phyloP scores from a whole-genome alignment of 2,329 filamentous ascomycete genomes.

The Dothiorella sarmentorum region DNA sequence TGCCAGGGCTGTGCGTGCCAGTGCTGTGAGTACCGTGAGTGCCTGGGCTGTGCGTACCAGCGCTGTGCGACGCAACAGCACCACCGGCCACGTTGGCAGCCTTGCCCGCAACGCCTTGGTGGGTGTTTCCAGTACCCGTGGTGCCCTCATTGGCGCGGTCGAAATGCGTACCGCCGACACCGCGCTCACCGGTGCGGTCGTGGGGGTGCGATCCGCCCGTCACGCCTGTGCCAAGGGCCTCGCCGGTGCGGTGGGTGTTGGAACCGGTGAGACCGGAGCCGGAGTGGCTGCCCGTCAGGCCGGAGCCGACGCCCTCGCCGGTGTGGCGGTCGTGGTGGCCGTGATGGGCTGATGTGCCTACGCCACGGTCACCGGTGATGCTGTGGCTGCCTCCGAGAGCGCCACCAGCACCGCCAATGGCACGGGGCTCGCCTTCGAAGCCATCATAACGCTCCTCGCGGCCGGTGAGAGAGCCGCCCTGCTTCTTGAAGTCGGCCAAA shows the following conservation, averaged over 20 bases:
- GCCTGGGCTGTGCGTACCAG: slow-evolving; percentile 10
- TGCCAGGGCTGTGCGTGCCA: slow-evolving; percentile 11
- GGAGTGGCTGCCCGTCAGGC: slow-evolving; percentile 11
- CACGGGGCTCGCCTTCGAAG: slow-evolving; percentile 60
- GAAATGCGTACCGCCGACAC: background rate
- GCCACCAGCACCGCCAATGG: slow-evolving; percentile 36
- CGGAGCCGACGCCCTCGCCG: background rate
- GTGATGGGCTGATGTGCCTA: background rate
- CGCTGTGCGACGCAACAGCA: too few relatives aligned
- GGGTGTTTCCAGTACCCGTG: background rate
- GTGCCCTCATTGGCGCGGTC: background rate
- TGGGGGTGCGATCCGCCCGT: slow-evolving; percentile 22
- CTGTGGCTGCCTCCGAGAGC: slow-evolving; percentile 18
- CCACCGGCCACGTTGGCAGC: too few relatives aligned
- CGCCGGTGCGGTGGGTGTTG: background rate
- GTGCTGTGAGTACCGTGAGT: background rate
- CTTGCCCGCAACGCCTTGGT: too few relatives aligned
- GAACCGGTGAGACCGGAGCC: slow-evolving; percentile 14
- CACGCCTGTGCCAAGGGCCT: slow-evolving; percentile 18
- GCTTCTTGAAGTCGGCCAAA: slow-evolving; percentile 60
- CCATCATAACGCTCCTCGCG: slow-evolving; percentile 56
- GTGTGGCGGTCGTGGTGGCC: background rate
- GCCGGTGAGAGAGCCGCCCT: slow-evolving; percentile 54
- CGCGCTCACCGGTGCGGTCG: background rate
- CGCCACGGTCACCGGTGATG: background rate